Base-by-base conservation (phyloP, 352 stramenopile species). In the Phytophthora citricola region DNA sequence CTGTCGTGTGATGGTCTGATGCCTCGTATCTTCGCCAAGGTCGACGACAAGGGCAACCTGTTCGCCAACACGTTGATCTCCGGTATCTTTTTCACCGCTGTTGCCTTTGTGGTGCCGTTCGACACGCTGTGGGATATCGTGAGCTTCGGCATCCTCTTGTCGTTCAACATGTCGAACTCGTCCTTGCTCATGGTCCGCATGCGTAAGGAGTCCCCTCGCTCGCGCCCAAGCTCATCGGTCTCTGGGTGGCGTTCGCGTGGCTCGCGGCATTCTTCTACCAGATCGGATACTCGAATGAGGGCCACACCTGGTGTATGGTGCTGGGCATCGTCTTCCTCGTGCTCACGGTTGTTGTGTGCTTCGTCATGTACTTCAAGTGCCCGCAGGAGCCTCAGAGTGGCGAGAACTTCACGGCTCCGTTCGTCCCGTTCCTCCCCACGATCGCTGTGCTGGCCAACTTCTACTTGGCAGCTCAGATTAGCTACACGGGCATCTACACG, bases 1-100 rank as follows among this genome's bases (percentile, higher is more conserved):
- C 85, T 98, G 69, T 83, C 93, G 26, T 92, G 89, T 40, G 97
- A 99, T 71, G 96, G 96, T 14, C 76, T 99, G 7, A 79, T 98
- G 65, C 95, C 96, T 17, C 69, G 75, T 53, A 86, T 98, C 47
- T 98, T 99, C 78, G 80, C 83, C 58, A 86, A 89, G 56, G 81
- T 95, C 14, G 83, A 96, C 58, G 65, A 76, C 38, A 92, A 95
- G 56, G 85, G 85, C 44, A 93, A 90, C 65, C 59, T 96, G 32
- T 93, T 95, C 51, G 75, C 73, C 39, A 92, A 92, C 71, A 93
- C 79, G 11, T 65, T 94, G 0, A 69, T 94, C 53, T 79, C 69
- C 4, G 87, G 87, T 29, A 64, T 58, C 20, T 78, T 93, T 38
- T 90, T 92, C 65, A 89, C 83, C 17, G 22, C 75, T 24, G 69